Evolutionary conservation across 352 stramenopile genomes (phyloP), one percentile per base, ranked within the genome.

Genomic region (Pythium dissimile): DNA sequence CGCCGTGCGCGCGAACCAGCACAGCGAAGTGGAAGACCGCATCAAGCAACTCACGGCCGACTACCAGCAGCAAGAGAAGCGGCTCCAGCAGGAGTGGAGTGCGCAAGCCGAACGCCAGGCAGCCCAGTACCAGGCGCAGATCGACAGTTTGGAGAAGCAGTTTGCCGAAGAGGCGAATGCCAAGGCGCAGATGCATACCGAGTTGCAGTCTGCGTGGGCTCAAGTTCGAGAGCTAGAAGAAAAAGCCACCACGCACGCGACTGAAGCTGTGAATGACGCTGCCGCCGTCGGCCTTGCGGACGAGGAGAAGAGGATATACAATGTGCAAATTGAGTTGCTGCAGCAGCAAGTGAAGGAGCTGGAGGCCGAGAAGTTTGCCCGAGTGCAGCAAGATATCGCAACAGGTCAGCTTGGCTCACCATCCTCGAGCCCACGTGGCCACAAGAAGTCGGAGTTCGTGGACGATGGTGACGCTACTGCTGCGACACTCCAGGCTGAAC

Each of bases 281-380:
- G 39, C 37, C 10, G 30, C 52, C 1, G 18, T 66, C 24, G 62
- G 54, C 13, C 44, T 77, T 3, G 72, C 66, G 2, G 73, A 69
- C 48, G 77, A 88, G 55, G 77, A 88, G 35, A 79, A 77, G 28
- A 71, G 62, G n/a, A 70, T 81, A 58, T 80, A 81, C 46, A 55
- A 60, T 8, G 69, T 80, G 24, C 75, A 88, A 34, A 74, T 88
- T 12, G 74, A 81, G 48, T 27, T 80, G 23, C 53, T 87, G 16
- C 74, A 85, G 24, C 67, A 80, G 46, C 49, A 82, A 38, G 68
- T 85, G 1, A 76, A 81, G 47, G 71, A 80, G 20, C 45, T 87
- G 15, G 74, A 87, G 43, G 61, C 67, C 21, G 72, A 80, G 41
- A 80, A 75, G 61, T 87, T 76, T 24, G 57, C 66, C 32, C 70